phyloP scores from a whole-genome alignment of 495 filamentous ascomycete species.

The Hapsidospora chrysogenum region DNA sequence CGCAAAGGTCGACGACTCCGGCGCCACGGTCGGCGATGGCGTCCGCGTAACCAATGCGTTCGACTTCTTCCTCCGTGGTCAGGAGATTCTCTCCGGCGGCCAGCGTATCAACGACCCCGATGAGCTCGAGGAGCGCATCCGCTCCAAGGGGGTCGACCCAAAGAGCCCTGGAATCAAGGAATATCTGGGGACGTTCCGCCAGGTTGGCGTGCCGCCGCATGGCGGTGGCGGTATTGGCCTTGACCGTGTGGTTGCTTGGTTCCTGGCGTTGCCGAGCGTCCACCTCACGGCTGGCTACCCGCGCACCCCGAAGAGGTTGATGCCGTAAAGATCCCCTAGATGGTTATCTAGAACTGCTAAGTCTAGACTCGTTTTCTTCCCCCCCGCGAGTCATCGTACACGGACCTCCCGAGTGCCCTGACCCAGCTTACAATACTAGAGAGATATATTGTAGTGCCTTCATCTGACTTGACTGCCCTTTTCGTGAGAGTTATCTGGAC shows the following conservation, averaged over 20 bases:
- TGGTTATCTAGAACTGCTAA: too few species aligned
- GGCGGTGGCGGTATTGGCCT: slow-evolving; percentile 77
- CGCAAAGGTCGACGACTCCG: slow-evolving; percentile 58
- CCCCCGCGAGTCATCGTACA: too few species aligned
- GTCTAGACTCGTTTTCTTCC: too few species aligned
- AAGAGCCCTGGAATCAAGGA: slow-evolving; percentile 59
- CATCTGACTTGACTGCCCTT: too few species aligned
- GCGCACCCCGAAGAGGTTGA: slow-evolving; percentile 67
- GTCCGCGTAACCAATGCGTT: slow-evolving; percentile 52
- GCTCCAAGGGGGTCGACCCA: slow-evolving; percentile 57
- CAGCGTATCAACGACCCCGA: slow-evolving; percentile 68
- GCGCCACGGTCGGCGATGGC: slow-evolving; percentile 39
- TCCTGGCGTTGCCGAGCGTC: slow-evolving; percentile 67
- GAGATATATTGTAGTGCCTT: too few species aligned
- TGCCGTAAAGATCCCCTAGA: slow-evolving; percentile 49
- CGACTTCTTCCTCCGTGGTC: slow-evolving; percentile 84
- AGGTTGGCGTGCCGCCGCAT: slow-evolving; percentile 59
- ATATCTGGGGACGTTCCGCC: slow-evolving; percentile 67
- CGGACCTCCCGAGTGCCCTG: too few species aligned
- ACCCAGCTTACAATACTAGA: too few species aligned
- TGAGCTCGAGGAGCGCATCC: slow-evolving; percentile 51
- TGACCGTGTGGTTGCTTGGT: slow-evolving; percentile 82
- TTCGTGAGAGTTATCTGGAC: too few species aligned
- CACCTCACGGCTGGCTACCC: slow-evolving; percentile 66
- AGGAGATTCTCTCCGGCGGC: slow-evolving; percentile 77